Evolutionary conservation across 2,329 filamentous ascomycete genomes (phyloP), one percentile per base, ranked within the genome.

Genomic region (Intubia oerlemansii): DNA sequence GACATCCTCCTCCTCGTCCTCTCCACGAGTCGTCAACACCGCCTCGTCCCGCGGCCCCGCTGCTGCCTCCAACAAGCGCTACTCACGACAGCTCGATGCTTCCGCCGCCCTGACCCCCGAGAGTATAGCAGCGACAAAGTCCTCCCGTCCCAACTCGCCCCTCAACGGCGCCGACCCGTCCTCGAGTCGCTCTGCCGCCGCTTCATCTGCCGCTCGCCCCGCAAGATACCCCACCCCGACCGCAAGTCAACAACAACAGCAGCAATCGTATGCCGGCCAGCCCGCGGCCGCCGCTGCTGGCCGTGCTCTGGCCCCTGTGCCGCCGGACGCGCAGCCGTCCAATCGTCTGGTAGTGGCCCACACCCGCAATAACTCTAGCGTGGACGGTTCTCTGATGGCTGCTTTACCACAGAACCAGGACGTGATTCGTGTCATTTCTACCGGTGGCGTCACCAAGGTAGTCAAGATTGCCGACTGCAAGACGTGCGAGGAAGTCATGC

Each of bases 401-500:
- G 75, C 76, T 34, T 56, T 93, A 43, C 84, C 84, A 32, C 65
- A 73, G 38, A 79, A 82, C 49, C 81, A 90, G 48, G 77, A 84
- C 34, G 69, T 92, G 35, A 91, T 95, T 38, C 69, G 84, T 37
- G 81, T 93, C 39, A 92, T 95, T 44, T 92, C 79, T 39, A 88
- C 82, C 27, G 80, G 73, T 36, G 88, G 84, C 29, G 72, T 82
- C 36, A 91, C 82, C 27, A 92, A 91, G 44, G 84, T 93, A 15
- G 72, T 98, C 44, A 88, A 88, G 49, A 82, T 95, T 39, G 76
- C 81, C 38, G 78, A 79, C 38, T 93, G 84, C 59, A 82, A 73
- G 44, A 88, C 77, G 5, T 78, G 81, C 35, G 88, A 93, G 43
- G 82, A 95, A 39, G 79, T 95, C 29, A 85, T 93, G 58, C 65